A percentile compares a stretch with the other conserved stretches of the same genome.
Evolutionary conservation across 2,329 filamentous ascomycete species (phyloP).

Genomic region (Akanthomyces dipterigenus): DNA sequence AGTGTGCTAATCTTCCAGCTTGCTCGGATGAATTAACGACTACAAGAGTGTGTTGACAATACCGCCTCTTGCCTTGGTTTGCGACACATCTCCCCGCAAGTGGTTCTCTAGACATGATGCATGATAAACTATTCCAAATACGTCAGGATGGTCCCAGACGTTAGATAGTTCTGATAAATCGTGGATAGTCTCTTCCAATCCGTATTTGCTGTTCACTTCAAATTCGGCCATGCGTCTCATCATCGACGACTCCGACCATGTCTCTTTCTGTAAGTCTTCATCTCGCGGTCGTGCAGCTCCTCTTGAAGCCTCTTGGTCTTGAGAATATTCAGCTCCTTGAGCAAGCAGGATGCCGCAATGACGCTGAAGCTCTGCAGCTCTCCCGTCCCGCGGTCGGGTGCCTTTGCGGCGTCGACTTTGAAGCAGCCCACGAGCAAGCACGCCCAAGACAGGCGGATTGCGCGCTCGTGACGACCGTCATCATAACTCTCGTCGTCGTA

Average conservation of each 20-base stretch:
- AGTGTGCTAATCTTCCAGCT: neutral
- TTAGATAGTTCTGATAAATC: no score
- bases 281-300: neutral
- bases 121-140: no score
- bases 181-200: no score
- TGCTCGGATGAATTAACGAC: no score
- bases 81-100: no score
- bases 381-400: conserved; percentile 12
- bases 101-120: no score
- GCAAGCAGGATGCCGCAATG: conserved; percentile 23
- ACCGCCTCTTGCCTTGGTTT: no score
- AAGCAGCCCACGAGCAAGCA: conserved; percentile 25
- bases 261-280: neutral
- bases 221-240: no score
- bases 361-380: conserved; percentile 31
- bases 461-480: conserved; percentile 12
- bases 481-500: neutral
- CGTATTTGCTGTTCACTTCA: no score
- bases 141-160: no score
- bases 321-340: neutral
- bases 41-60: no score
- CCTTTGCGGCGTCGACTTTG: neutral
- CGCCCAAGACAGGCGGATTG: conserved; percentile 28
- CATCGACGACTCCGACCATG: no score
- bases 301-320: neutral